Conservation (phyloP, 495 filamentous ascomycete species). For the Pyronema omphalodes region DNA sequence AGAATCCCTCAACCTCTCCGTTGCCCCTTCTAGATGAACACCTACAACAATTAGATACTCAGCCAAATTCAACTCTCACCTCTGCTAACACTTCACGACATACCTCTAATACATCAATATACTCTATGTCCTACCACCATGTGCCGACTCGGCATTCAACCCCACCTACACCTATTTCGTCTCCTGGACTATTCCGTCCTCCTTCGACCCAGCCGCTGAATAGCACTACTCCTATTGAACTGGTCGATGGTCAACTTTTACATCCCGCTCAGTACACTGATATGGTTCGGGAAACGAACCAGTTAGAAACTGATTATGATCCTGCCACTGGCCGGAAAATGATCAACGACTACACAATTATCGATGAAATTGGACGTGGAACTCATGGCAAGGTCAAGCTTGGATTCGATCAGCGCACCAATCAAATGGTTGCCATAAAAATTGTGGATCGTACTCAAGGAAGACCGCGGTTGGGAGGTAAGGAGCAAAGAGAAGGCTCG, state of each 20-base stretch:
- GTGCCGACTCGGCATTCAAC: constrained; percentile 19
- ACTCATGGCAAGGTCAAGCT: constrained; percentile 96
- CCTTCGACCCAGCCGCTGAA: constrained; percentile 11
- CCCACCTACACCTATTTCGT: constrained; percentile 21
- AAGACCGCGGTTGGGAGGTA: constrained; percentile 67
- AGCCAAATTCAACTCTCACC: constrained; percentile 14
- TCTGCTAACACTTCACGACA: constrained; percentile 21
- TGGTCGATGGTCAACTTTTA: constrained; percentile 11
- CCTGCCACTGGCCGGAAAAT: constrained; percentile 73
- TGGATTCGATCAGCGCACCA: constrained; percentile 56
- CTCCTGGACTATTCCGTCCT: constrained; percentile 20
- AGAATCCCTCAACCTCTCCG: background rate
- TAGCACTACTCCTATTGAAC: constrained; percentile 4
- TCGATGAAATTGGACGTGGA: constrained; percentile 86
- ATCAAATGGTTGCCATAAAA: constrained; percentile 85
- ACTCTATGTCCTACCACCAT: constrained; percentile 11
- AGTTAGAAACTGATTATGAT: constrained; percentile 75
- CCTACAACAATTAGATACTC: background rate
- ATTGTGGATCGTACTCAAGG: constrained; percentile 94
- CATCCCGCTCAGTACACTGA: constrained; percentile 18
- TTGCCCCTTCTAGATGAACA: background rate
- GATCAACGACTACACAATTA: constrained; percentile 93
- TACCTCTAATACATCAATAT: constrained; percentile 20
- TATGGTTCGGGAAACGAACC: constrained; percentile 40
- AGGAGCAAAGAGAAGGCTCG: constrained; percentile 27